These are phyloP conservation scores for Trichoderma sp. DNA, from an alignment of 2,329 filamentous ascomycete species.

Conservation along the genomic window DNA sequence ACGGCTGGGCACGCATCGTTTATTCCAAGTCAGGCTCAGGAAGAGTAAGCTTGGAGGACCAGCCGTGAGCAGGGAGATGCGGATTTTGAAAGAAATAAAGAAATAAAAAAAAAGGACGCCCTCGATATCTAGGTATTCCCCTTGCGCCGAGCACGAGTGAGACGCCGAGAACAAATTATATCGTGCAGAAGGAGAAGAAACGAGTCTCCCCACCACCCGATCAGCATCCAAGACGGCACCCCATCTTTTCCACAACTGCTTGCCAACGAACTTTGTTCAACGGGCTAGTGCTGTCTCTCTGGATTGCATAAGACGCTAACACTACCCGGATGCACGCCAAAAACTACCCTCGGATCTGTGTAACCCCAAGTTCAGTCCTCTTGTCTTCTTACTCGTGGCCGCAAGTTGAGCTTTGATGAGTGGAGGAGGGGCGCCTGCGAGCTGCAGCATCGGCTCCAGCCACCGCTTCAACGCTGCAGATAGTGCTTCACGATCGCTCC, in stretches of 20 bases:
- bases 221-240: background rate
- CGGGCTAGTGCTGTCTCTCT: background rate
- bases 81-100: background rate
- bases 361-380: background rate
- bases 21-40: background rate
- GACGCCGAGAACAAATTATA: background rate
- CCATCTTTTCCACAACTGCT: background rate
- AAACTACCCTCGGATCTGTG: background rate
- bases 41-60: background rate
- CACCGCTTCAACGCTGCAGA: background rate
- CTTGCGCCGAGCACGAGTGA: background rate
- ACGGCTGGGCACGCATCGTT: background rate
- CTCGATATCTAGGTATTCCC: background rate
- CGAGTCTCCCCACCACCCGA: background rate
- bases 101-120: background rate
- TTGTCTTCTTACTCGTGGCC: background rate
- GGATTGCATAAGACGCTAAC: background rate
- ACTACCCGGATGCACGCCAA: background rate
- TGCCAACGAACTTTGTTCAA: background rate
- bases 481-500: background rate
- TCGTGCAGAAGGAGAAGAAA: background rate
- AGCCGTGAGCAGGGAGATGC: background rate
- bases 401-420: background rate
- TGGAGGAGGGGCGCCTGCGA: background rate
- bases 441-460: background rate